A percentile compares a stretch with the other conserved stretches of the same genome.
phyloP scores from a whole-genome alignment of 176 grass and related monocot genomes.

The Secale cereale region DNA sequence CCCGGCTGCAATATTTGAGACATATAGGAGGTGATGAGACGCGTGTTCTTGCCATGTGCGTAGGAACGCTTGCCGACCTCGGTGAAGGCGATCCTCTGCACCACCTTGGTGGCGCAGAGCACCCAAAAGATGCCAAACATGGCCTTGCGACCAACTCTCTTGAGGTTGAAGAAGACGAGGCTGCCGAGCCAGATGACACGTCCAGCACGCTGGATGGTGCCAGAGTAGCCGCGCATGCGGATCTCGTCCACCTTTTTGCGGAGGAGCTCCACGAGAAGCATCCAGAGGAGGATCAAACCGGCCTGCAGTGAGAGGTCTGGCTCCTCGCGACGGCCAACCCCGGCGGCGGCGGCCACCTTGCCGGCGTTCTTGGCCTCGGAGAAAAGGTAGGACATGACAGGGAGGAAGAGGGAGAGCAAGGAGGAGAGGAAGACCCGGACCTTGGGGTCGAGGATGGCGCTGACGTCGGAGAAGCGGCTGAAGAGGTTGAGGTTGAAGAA shows the following conservation, averaged over 20 bases:
- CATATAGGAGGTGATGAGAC: conserved; percentile 1
- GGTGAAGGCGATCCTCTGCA: neutral
- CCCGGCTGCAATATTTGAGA: neutral
- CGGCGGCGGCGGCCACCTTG: neutral
- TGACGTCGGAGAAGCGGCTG: neutral
- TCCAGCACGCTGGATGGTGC: neutral
- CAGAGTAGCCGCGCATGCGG: neutral
- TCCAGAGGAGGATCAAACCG: neutral
- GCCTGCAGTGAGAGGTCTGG: neutral
- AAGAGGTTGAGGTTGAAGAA: conserved; percentile 5
- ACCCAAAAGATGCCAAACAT: conserved; percentile 3
- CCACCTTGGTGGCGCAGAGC: neutral
- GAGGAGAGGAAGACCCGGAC: neutral
- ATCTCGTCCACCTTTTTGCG: conserved; percentile 2
- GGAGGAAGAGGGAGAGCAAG: neutral
- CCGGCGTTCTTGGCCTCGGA: neutral
- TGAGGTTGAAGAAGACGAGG: conserved; percentile 17
- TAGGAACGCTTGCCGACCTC: neutral
- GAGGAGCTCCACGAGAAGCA: conserved; percentile 15
- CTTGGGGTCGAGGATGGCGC: neutral
- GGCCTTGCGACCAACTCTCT: neutral
- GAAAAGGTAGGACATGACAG: conserved; percentile 1
- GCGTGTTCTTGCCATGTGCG: neutral
- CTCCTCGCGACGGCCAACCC: neutral
- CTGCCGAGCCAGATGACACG: neutral